Evolutionary conservation across 768 basidiomycete species (phyloP).

Genomic region (Macrocybe gigantea): DNA sequence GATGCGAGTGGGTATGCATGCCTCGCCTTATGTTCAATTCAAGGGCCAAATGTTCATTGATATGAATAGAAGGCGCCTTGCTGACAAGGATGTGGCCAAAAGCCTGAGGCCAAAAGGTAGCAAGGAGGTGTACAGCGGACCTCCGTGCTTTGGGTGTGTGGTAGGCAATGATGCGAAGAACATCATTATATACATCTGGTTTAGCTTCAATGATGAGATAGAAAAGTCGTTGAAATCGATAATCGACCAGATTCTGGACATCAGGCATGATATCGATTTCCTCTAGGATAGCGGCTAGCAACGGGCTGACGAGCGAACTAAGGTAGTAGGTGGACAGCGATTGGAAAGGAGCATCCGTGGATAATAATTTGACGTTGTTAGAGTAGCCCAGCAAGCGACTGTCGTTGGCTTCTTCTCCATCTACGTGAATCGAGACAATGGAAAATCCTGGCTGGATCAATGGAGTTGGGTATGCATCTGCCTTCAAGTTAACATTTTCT

Average conservation of each 20-base stretch:
- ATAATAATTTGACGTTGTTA: slow-evolving; percentile 16
- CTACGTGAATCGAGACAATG: slow-evolving; percentile 57
- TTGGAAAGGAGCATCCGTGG: slow-evolving; percentile 56
- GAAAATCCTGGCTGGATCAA: slow-evolving; percentile 21
- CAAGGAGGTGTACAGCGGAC: slow-evolving; percentile 49
- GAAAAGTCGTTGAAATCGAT: slow-evolving; percentile 48
- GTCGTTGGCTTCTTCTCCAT: slow-evolving; percentile 25
- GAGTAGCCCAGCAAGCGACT: background rate
- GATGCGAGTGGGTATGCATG: slow-evolving; percentile 33
- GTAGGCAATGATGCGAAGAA: slow-evolving; percentile 69
- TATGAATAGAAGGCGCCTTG: background rate
- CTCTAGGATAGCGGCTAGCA: slow-evolving; percentile 60
- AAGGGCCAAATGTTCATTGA: background rate
- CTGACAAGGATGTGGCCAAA: slow-evolving; percentile 63
- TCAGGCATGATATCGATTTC: slow-evolving; percentile 32
- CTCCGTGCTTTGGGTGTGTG: slow-evolving; percentile 50
- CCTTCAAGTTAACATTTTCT: background rate
- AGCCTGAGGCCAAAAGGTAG: slow-evolving; percentile 61
- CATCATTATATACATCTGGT: slow-evolving; percentile 62
- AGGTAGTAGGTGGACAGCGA: slow-evolving; percentile 49
- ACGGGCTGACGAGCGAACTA: slow-evolving; percentile 54
- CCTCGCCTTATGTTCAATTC: slow-evolving; percentile 2
- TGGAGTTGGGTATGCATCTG: background rate
- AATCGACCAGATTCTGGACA: slow-evolving; percentile 1
- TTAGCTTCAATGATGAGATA: slow-evolving; percentile 49